Percentiles rank a stretch among this genome's conserved stretches.
These are phyloP conservation scores for Sclerotinia borealis DNA, from an alignment of 2,329 filamentous ascomycete species.

Conservation along the genomic window DNA sequence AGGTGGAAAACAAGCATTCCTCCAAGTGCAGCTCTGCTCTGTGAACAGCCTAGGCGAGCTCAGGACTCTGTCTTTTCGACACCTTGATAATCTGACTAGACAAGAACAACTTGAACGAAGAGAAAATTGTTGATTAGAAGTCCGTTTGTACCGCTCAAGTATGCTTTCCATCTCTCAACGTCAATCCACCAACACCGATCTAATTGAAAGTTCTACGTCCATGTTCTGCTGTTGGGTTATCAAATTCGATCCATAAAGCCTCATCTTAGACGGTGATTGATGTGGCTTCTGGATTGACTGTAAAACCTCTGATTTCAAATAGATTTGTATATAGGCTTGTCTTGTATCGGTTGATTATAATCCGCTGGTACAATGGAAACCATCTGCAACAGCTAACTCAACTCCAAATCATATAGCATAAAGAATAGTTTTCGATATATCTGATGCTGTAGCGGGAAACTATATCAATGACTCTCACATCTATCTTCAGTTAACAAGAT, in stretches of 20 bases:
- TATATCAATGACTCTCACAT: slow-evolving; percentile 11
- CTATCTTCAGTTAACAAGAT: not conserved
- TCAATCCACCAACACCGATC: slow-evolving; percentile 15
- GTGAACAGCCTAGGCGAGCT: slow-evolving; percentile 24
- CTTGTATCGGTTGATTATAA: slow-evolving; percentile 14
- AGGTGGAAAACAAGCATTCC: slow-evolving; percentile 17
- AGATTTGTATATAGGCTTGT: slow-evolving; percentile 11
- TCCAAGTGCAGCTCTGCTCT: slow-evolving; percentile 8
- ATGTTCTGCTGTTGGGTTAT: slow-evolving; percentile 7
- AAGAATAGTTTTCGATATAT: slow-evolving; percentile 12
- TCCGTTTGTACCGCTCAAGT: slow-evolving; percentile 40
- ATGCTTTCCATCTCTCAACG: slow-evolving; percentile 38
- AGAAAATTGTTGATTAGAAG: slow-evolving; percentile 24
- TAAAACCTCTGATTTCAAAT: slow-evolving; percentile 14
- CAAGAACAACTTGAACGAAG: slow-evolving; percentile 19
- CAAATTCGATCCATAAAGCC: slow-evolving; percentile 14
- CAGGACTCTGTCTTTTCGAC: slow-evolving; percentile 15
- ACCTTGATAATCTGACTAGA: slow-evolving; percentile 18
- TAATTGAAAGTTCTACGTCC: slow-evolving; percentile 1
- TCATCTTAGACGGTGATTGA: slow-evolving; percentile 15
- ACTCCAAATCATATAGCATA: slow-evolving; percentile 11
- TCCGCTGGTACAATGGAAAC: slow-evolving; percentile 15
- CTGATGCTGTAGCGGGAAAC: slow-evolving; percentile 14
- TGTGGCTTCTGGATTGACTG: slow-evolving; percentile 10
- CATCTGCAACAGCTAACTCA: slow-evolving; percentile 10